A percentile compares a stretch with the other conserved stretches of the same genome.
phyloP scores from a whole-genome alignment of 768 basidiomycete genomes.

The Boletus vinaceobasis region DNA sequence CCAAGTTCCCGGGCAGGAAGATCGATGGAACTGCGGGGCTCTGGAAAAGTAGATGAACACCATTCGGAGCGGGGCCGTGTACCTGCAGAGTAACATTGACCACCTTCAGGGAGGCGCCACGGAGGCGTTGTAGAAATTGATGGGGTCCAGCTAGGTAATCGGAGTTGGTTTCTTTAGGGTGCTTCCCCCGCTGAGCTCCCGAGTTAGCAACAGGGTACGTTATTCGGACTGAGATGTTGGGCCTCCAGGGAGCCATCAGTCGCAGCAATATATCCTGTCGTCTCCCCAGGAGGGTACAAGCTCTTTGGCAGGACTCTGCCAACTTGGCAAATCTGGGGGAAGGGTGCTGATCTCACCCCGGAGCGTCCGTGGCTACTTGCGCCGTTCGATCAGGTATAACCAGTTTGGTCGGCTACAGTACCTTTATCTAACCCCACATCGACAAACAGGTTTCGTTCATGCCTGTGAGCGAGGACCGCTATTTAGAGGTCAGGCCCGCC shows the following conservation, averaged over 20 bases:
- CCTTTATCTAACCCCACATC: no score
- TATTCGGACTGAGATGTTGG: conserved; percentile 27
- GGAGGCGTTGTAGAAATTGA: conserved; percentile 38
- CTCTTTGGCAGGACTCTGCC: conserved; percentile 62
- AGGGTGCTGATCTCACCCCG: conserved; percentile 42
- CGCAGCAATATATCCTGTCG: conserved; percentile 63
- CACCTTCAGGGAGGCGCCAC: conserved; percentile 46
- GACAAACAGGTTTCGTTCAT: conserved; percentile 49
- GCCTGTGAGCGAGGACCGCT: conserved; percentile 44
- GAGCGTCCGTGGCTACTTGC: conserved; percentile 57
- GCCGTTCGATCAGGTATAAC: conserved; percentile 56
- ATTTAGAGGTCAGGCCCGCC: conserved; percentile 38
- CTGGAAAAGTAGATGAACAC: conserved; percentile 55
- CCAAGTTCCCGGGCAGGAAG: conserved; percentile 48
- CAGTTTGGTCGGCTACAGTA: no score
- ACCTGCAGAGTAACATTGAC: conserved; percentile 65
- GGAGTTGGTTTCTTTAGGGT: neutral
- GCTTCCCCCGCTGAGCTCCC: conserved; percentile 13
- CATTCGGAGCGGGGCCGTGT: conserved; percentile 54
- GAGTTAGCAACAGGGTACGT: conserved; percentile 39
- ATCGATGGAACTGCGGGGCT: conserved; percentile 51
- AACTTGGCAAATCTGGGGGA: conserved; percentile 63
- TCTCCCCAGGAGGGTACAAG: conserved; percentile 65
- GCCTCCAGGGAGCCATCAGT: conserved; percentile 57
- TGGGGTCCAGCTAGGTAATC: conserved; percentile 30